These are phyloP conservation scores for Neocucurbitaria cava DNA, from an alignment of 2,329 filamentous ascomycete species.

Conservation along the genomic window DNA sequence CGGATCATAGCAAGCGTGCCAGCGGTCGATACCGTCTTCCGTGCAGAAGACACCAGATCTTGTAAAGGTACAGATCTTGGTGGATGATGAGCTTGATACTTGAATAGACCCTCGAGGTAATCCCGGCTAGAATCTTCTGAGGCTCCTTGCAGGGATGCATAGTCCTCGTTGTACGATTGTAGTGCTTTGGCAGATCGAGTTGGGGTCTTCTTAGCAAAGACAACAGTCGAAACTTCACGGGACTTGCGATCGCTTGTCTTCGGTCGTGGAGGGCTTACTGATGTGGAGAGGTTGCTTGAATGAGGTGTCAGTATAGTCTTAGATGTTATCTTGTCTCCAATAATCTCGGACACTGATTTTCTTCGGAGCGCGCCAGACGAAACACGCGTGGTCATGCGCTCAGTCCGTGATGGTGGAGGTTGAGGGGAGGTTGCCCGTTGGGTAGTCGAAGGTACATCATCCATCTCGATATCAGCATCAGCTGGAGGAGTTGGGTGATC, in stretches of 20 bases:
- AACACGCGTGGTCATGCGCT: slow-evolving; percentile 72
- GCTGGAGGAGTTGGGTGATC: slow-evolving; percentile 47
- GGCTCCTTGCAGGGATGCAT: slow-evolving; percentile 54
- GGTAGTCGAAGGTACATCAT: slow-evolving; percentile 28
- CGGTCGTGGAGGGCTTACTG: slow-evolving; percentile 33
- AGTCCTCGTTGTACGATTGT: slow-evolving; percentile 48
- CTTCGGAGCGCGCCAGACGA: slow-evolving; percentile 73
- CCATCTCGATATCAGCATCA: slow-evolving; percentile 45
- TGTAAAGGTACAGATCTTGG: slow-evolving; percentile 63
- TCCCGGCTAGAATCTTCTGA: slow-evolving; percentile 59
- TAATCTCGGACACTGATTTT: slow-evolving; percentile 76
- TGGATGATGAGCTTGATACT: slow-evolving; percentile 63
- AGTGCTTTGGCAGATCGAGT: slow-evolving; percentile 36
- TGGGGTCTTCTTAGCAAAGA: slow-evolving; percentile 72
- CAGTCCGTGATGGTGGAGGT: slow-evolving; percentile 34
- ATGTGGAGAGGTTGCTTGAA: slow-evolving; percentile 36
- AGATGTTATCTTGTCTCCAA: slow-evolving; percentile 63
- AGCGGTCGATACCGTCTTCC: slow-evolving; percentile 87
- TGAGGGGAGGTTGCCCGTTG: slow-evolving; percentile 30
- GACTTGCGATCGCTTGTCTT: slow-evolving; percentile 49
- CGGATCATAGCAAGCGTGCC: slow-evolving; percentile 84
- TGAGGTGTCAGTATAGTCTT: slow-evolving; percentile 52
- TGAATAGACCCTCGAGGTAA: slow-evolving; percentile 69
- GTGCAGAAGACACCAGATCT: slow-evolving; percentile 78
- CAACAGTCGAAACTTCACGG: slow-evolving; percentile 74